phyloP scores from a whole-genome alignment of 2,329 filamentous ascomycete genomes.

The Trichoderma koningii region DNA sequence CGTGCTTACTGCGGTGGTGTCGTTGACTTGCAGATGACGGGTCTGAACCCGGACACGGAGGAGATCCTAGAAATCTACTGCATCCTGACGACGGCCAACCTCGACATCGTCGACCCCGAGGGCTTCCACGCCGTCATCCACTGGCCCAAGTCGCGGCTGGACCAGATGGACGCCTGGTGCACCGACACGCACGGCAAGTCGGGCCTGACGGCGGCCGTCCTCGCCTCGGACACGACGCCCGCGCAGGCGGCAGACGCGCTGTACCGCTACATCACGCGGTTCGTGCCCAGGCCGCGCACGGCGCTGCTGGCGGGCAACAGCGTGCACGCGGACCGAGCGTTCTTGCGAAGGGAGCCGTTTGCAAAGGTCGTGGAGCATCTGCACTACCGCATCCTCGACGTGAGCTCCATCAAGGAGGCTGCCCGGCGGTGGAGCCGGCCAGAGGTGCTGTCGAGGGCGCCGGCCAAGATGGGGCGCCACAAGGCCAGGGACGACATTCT shows the following conservation, averaged over 20 bases:
- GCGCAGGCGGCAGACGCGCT: slow-evolving; percentile 71
- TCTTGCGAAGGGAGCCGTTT: slow-evolving; percentile 76
- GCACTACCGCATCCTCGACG: slow-evolving; percentile 88
- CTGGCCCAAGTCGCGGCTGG: slow-evolving; percentile 68
- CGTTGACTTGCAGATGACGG: slow-evolving; percentile 71
- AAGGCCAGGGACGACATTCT: slow-evolving; percentile 86
- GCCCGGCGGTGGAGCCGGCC: slow-evolving; percentile 72
- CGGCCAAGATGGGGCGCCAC: slow-evolving; percentile 74
- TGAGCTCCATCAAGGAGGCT: slow-evolving; percentile 90
- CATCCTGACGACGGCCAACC: slow-evolving; percentile 79
- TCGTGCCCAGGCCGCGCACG: slow-evolving; percentile 65
- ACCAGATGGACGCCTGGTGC: slow-evolving; percentile 88
- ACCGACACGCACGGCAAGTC: slow-evolving; percentile 73
- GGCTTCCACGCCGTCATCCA: slow-evolving; percentile 83
- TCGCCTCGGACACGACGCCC: slow-evolving; percentile 71
- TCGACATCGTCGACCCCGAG: slow-evolving; percentile 71
- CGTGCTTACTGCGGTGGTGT: not conserved
- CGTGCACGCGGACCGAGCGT: slow-evolving; percentile 85
- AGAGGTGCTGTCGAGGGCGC: slow-evolving; percentile 56
- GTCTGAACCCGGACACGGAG: slow-evolving; percentile 69
- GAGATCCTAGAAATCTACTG: slow-evolving; percentile 91
- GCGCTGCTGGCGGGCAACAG: slow-evolving; percentile 88
- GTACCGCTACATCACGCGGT: slow-evolving; percentile 73
- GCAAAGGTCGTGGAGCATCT: slow-evolving; percentile 71
- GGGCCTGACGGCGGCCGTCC: slow-evolving; percentile 77